These are phyloP conservation scores for Giardia muris DNA, from an alignment of 208 protist species.

Conservation along the genomic window DNA sequence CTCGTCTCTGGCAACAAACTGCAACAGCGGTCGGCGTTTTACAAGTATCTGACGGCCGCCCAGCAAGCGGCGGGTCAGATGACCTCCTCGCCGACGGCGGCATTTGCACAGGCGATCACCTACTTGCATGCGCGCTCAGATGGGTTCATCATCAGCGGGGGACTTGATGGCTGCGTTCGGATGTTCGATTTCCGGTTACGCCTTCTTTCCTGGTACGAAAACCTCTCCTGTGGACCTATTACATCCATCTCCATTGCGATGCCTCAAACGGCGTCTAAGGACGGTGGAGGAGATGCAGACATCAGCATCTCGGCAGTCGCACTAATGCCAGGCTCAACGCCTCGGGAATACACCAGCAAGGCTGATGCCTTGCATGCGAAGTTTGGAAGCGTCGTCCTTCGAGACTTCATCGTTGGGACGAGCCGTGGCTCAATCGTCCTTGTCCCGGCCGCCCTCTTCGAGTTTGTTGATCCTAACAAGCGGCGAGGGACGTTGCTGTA, in stretches of 20 bases:
- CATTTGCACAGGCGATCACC: constrained; percentile 18
- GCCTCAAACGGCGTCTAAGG: background rate
- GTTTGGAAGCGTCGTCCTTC: constrained; percentile 11
- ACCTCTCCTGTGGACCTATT: constrained; percentile 22
- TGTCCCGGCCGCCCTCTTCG: constrained; percentile 22
- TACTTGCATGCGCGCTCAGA: background rate
- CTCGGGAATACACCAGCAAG: background rate
- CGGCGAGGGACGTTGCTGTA: background rate
- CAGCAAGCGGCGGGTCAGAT: background rate
- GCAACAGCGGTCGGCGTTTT: background rate
- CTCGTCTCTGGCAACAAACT: background rate
- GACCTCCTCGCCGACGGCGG: background rate
- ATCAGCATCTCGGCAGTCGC: constrained; percentile 9
- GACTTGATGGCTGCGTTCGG: background rate
- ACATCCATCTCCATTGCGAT: constrained; percentile 27
- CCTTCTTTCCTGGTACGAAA: constrained; percentile 26
- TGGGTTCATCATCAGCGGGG: constrained; percentile 17
- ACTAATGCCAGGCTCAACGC: background rate
- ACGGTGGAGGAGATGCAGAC: background rate
- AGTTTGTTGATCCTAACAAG: constrained; percentile 17
- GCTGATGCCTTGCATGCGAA: background rate
- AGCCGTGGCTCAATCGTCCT: constrained; percentile 11
- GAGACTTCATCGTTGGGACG: constrained; percentile 8
- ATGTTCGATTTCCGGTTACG: constrained; percentile 25
- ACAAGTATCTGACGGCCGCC: constrained; percentile 13